Evolutionary conservation across 495 filamentous ascomycete species (phyloP).

Genomic region (Friedmanniomyces endolithicus): DNA sequence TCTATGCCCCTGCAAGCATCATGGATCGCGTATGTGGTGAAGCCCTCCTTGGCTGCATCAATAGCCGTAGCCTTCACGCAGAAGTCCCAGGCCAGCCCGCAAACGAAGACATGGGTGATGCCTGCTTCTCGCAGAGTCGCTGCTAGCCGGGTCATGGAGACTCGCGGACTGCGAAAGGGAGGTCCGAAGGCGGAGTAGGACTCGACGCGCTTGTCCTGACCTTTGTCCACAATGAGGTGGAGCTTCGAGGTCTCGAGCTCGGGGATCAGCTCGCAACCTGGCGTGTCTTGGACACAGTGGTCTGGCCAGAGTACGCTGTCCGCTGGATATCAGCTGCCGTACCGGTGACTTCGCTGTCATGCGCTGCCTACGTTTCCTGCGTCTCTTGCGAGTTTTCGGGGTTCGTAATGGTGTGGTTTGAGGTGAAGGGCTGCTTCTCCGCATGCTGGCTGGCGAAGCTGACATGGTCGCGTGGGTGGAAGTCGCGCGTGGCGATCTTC

Average conservation of each 20-base stretch:
- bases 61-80: conserved; percentile 74
- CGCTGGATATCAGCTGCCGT: neutral
- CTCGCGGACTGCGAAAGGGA: conserved; percentile 48
- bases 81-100: conserved; percentile 77
- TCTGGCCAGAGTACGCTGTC: conserved; percentile 61
- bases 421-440: conserved; percentile 52
- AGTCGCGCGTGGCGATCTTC: conserved; percentile 79
- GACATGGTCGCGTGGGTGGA: conserved; percentile 71
- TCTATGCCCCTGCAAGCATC: conserved; percentile 68
- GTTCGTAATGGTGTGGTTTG: conserved; percentile 52
- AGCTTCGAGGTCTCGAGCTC: conserved; percentile 53
- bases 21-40: conserved; percentile 59
- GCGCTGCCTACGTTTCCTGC: conserved; percentile 38
- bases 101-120: conserved; percentile 69
- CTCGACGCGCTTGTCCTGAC: conserved; percentile 57
- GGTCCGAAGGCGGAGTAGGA: conserved; percentile 87
- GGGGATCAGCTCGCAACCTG: conserved; percentile 60
- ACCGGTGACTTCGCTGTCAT: no score
- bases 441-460: conserved; percentile 80
- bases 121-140: conserved; percentile 40
- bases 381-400: conserved; percentile 46
- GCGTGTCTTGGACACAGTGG: conserved; percentile 69
- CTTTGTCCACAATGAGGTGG: conserved; percentile 63
- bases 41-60: conserved; percentile 66
- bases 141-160: conserved; percentile 42